phyloP scores from a whole-genome alignment of 2,329 filamentous ascomycete genomes.

The Tolypocladium album region DNA sequence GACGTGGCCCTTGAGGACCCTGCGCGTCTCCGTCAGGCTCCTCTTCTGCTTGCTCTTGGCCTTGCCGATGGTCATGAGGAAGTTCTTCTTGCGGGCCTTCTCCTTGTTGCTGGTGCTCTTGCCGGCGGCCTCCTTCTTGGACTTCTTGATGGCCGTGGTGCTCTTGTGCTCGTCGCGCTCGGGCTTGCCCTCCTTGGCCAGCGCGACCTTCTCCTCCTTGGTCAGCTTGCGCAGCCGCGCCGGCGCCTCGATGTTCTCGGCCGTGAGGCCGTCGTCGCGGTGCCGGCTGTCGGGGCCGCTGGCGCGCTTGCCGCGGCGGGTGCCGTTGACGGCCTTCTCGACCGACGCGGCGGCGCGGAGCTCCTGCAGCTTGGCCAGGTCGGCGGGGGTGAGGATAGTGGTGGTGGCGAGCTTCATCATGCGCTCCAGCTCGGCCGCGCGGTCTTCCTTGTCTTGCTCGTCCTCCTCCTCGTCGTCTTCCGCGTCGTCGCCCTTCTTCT shows the following conservation, averaged over 20 bases:
- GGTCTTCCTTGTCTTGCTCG: conserved; percentile 31
- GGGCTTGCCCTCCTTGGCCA: conserved; percentile 73
- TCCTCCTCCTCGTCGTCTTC: conserved; percentile 28
- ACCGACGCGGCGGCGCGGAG: conserved; percentile 66
- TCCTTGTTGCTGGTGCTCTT: conserved; percentile 97
- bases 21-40: conserved; percentile 76
- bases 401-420: conserved; percentile 78
- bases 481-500: conserved; percentile 16
- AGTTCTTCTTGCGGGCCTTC: conserved; percentile 96
- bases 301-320: conserved; percentile 34
- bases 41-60: conserved; percentile 93
- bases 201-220: conserved; percentile 79
- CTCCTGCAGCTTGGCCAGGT: conserved; percentile 89
- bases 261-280: conserved; percentile 79
- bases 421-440: conserved; percentile 33
- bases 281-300: conserved; percentile 44
- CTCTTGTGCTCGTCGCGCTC: conserved; percentile 72
- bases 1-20: conserved; percentile 70
- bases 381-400: conserved; percentile 87
- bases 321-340: conserved; percentile 45
- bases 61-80: conserved; percentile 95
- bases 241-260: conserved; percentile 82
- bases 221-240: conserved; percentile 72
- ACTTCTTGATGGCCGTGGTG: conserved; percentile 72
- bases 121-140: conserved; percentile 78